Percentiles rank a stretch among this genome's conserved stretches.
These are phyloP conservation scores for Cladophialophora bantiana DNA, from an alignment of 2,329 filamentous ascomycete genomes.

Conservation along the genomic window DNA sequence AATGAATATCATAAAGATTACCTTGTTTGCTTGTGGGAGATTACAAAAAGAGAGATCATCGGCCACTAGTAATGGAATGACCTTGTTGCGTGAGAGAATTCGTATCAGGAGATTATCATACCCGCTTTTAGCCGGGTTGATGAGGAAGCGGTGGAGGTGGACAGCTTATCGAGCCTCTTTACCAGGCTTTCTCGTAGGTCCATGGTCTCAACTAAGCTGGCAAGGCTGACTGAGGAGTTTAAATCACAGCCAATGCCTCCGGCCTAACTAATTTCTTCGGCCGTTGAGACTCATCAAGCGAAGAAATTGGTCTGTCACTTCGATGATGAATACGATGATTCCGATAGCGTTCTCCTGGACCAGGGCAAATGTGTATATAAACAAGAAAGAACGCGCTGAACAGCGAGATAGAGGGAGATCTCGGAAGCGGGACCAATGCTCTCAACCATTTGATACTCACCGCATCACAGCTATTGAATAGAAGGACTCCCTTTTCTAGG, in stretches of 20 bases:
- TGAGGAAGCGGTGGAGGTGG: neutral
- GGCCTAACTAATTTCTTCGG: neutral
- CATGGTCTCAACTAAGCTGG: neutral
- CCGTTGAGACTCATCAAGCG: neutral
- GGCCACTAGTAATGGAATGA: conserved; percentile 30
- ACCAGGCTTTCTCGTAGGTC: conserved; percentile 21
- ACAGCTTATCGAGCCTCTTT: conserved; percentile 14
- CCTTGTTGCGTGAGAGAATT: conserved; percentile 26
- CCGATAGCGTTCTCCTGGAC: too few relatives aligned
- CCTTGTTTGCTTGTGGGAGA: conserved; percentile 37
- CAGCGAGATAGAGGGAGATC: too few relatives aligned
- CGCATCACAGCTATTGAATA: too few relatives aligned
- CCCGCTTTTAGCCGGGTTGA: conserved; percentile 29
- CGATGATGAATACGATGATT: neutral
- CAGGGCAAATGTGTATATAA: too few relatives aligned
- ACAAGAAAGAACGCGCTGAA: too few relatives aligned
- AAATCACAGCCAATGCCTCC: neutral
- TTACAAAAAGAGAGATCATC: conserved; percentile 30
- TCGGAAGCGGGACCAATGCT: too few relatives aligned
- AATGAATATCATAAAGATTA: conserved; percentile 33
- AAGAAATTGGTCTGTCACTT: neutral
- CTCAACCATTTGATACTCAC: too few relatives aligned
- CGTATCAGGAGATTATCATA: conserved; percentile 34
- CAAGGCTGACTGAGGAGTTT: conserved; percentile 2
- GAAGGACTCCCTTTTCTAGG: too few relatives aligned